Conservation (phyloP, 768 basidiomycete genomes). For the Lactarius hatsudake region DNA sequence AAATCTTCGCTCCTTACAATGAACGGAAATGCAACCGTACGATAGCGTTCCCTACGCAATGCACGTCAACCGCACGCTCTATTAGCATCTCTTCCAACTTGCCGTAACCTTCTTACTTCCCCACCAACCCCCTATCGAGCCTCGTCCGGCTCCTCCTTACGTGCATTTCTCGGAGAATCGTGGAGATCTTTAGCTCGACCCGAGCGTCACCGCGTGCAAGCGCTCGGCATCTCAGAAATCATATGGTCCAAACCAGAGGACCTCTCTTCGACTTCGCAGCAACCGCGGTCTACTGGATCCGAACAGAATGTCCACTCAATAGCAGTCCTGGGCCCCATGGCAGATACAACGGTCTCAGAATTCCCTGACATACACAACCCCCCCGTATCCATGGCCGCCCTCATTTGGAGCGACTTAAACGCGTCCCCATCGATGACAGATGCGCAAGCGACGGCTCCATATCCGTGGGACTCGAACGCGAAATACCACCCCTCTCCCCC, state of each 20-base stretch:
- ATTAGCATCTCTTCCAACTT: background rate
- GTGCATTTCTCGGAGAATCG: background rate
- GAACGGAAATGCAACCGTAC: slow-evolving; percentile 1
- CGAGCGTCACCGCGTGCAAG: background rate
- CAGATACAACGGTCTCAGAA: slow-evolving; percentile 2
- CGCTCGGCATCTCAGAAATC: background rate
- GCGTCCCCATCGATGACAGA: slow-evolving; percentile 10
- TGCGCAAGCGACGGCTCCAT: slow-evolving; percentile 10
- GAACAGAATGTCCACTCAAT: slow-evolving; percentile 1
- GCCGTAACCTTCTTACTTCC: slow-evolving; percentile 3
- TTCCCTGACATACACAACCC: background rate
- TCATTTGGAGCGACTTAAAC: slow-evolving; percentile 16
- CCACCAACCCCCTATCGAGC: background rate
- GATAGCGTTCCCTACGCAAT: slow-evolving; percentile 2
- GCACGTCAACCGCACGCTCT: slow-evolving; percentile 2
- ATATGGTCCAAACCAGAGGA: background rate
- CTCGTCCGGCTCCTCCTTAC: background rate
- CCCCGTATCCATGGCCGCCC: slow-evolving; percentile 23
- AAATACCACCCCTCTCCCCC: slow-evolving; percentile 6
- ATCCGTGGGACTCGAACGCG: slow-evolving; percentile 12
- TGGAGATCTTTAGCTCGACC: background rate
- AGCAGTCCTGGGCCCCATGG: background rate
- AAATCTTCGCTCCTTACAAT: background rate
- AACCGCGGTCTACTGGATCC: background rate
- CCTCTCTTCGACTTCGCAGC: slow-evolving; percentile 8